Base-by-base conservation (phyloP, 768 basidiomycete genomes). In the Antrodiella citrinella region DNA sequence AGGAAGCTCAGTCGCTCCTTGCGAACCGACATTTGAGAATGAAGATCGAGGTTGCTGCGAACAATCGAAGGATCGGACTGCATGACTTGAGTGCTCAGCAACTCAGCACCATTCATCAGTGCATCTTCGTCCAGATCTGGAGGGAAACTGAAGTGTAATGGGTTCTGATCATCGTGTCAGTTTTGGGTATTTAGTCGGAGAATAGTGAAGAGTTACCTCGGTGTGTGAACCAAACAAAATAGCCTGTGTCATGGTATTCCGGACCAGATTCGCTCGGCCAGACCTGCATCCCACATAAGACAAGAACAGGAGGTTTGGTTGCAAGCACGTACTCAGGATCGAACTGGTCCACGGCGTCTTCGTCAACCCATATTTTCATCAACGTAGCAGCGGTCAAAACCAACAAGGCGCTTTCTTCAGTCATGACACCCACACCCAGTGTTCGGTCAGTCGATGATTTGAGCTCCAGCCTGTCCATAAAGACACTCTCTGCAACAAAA, bases 191-290 rank as follows among this genome's bases (percentile, higher is more conserved):
- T n/a, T n/a, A n/a, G n/a, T n/a, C n/a, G n/a, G 4, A 22, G 39
- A 19, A 10, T 11, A 26, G 21, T n/a, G n/a, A n/a, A n/a, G n/a
- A n/a, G 54, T 69, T 61, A 84, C 84, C 61, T 82, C 75, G 20
- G 81, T 72, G 56, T 81, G 70, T 22, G 84, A 74, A 11, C 85
- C 85, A 60, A 89, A 90, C 26, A 90, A 61, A 54, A 91, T 88
- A 10, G 87, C 88, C 60, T 91, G 86, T 42, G 80, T 86, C 81
- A 91, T 82, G 21, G 80, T 86, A 7, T 84, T 82, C 64, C 84
- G 84, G 61, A 90, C 78, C 21, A 91, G 68, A 51, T 77, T 76
- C 2, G 84, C 80, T 40, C 70, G 76, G 52, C 81, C 88, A 50
- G 72, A 79, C 47, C 82, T 85, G 49, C 13, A 40, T 26, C n/a